Conservation (phyloP, 2,329 filamentous ascomycete species). For the Fusarium floridanum region DNA sequence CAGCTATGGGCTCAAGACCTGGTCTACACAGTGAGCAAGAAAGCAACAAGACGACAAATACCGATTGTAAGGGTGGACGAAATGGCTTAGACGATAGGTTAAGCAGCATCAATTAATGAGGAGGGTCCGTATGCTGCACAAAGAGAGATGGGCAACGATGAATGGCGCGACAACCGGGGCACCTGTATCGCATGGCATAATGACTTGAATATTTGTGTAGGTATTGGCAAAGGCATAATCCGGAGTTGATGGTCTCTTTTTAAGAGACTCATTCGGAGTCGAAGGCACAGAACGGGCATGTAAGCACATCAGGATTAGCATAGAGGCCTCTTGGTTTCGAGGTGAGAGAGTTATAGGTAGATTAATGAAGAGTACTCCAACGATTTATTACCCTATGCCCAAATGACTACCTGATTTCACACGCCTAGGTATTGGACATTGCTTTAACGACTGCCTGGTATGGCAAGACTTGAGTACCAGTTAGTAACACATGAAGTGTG, state of each 20-base stretch:
- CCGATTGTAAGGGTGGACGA: constrained; percentile 59
- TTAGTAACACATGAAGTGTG: neutral
- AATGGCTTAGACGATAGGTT: constrained; percentile 55
- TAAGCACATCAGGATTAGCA: constrained; percentile 8
- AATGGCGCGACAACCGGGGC: neutral
- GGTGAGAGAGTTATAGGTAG: neutral
- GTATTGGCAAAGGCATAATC: neutral
- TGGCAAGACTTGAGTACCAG: neutral
- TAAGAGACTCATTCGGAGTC: constrained; percentile 17
- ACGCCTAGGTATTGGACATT: neutral
- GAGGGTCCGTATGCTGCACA: neutral
- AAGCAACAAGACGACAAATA: constrained; percentile 67
- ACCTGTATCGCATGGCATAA: constrained; percentile 2
- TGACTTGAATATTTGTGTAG: constrained; percentile 5
- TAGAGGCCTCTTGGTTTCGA: constrained; percentile 11
- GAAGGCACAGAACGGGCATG: constrained; percentile 10
- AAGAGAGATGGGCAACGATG: neutral
- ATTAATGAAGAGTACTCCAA: neutral
- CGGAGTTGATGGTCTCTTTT: neutral
- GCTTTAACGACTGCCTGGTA: neutral
- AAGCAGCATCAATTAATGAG: neutral
- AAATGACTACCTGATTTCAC: neutral
- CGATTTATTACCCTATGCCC: neutral
- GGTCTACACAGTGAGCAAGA: constrained; percentile 80
- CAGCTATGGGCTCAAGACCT: constrained; percentile 79